These are phyloP conservation scores for Triticum aestivum DNA, from an alignment of 176 grass and related monocot species.

Conservation along the genomic window DNA sequence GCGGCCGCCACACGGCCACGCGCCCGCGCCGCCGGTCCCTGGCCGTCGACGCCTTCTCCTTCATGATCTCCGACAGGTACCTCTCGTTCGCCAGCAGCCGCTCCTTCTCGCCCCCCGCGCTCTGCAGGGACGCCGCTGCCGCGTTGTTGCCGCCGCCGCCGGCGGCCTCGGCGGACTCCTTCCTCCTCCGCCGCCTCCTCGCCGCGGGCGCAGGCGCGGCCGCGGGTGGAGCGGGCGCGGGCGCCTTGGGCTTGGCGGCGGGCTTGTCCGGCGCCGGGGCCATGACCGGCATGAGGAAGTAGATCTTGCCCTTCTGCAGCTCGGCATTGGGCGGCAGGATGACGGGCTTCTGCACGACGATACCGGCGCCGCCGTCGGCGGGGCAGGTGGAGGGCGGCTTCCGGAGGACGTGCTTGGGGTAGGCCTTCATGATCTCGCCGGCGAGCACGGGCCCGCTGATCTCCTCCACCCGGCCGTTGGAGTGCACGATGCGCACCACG, in stretches of 20 bases:
- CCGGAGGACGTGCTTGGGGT: conserved; percentile 89
- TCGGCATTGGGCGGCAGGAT: conserved; percentile 86
- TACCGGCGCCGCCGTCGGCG: conserved; percentile 36
- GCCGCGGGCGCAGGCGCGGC: background rate
- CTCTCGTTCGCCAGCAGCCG: conserved; percentile 73
- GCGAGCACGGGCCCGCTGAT: conserved; percentile 76
- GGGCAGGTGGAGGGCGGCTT: conserved; percentile 61
- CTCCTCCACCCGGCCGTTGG: conserved; percentile 90
- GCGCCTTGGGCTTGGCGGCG: background rate
- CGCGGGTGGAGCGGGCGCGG: background rate
- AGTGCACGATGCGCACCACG: conserved; percentile 96
- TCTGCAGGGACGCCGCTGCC: background rate
- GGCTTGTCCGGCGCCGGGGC: conserved; percentile 36
- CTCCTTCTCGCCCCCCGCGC: conserved; percentile 61
- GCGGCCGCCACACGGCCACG: conserved; percentile 87
- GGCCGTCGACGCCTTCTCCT: conserved; percentile 68
- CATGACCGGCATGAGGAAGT: conserved; percentile 83
- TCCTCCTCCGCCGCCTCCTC: conserved; percentile 65
- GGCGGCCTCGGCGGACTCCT: background rate
- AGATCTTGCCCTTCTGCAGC: conserved; percentile 92
- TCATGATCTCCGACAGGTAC: conserved; percentile 90
- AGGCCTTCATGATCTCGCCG: conserved; percentile 84
- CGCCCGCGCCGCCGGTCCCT: conserved; percentile 70
- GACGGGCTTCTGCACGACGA: conserved; percentile 56
- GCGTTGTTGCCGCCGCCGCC: background rate